Percentiles rank a stretch among this genome's conserved stretches.
phyloP scores from a whole-genome alignment of 148 eudicot genomes.

The Chenopodium album region DNA sequence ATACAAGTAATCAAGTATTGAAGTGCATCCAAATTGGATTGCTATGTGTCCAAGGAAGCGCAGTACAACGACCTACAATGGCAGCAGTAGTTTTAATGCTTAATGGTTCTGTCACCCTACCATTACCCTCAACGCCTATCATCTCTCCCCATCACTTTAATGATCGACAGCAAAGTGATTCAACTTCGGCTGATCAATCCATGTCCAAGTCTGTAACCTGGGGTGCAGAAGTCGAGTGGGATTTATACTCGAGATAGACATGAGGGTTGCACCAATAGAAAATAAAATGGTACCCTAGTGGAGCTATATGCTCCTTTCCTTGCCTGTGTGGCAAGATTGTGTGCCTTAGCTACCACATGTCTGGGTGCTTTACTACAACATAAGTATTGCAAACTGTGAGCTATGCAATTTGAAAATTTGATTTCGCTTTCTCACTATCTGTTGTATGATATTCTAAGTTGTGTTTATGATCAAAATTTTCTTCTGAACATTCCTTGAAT shows the following conservation, averaged over 20 bases:
- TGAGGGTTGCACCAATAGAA: too few species aligned
- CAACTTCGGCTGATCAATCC: background rate
- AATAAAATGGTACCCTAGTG: too few species aligned
- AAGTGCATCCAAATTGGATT: constrained; percentile 25
- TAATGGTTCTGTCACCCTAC: constrained; percentile 24
- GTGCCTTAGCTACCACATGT: too few species aligned
- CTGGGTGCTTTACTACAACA: background rate
- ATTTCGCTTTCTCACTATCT: too few species aligned
- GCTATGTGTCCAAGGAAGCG: constrained; percentile 23
- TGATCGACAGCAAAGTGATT: background rate
- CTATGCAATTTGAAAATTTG: too few species aligned
- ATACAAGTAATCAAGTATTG: background rate
- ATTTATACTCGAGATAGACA: constrained; percentile 24
- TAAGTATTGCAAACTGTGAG: too few species aligned
- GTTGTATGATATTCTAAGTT: too few species aligned
- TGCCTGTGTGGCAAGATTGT: too few species aligned
- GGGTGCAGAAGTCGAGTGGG: background rate
- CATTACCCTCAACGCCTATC: constrained; percentile 22
- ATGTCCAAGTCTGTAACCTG: background rate
- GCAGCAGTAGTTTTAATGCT: constrained; percentile 22
- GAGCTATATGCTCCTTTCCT: too few species aligned
- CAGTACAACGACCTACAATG: constrained; percentile 22
- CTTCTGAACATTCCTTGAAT: too few species aligned
- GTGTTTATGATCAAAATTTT: too few species aligned
- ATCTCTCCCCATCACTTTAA: background rate